Base-by-base conservation (phyloP, 2,329 filamentous ascomycete genomes). In the Simplicillium aogashimaense region DNA sequence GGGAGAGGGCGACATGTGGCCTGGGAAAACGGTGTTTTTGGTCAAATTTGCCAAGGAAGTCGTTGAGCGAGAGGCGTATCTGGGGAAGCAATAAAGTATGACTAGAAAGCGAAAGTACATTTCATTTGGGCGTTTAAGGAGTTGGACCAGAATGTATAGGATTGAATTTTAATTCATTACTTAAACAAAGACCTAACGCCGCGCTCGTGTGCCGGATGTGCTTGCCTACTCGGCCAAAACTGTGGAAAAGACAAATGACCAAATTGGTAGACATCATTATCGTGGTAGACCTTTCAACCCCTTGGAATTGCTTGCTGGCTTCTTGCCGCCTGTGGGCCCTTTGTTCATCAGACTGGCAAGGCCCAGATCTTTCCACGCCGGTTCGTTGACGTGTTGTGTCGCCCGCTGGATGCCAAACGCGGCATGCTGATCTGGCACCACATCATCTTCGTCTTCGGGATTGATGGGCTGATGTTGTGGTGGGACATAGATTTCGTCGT, bases 31-130 rank as follows among this genome's bases (percentile, higher is more conserved):
- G 34, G 89, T 98, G 28, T 98, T 95, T 57, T 62, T 98, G 59
- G 81, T 98, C 55, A 88, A 90, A 63, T 98, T 98, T 58, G 81
- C 86, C 48, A 72, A 80, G n/a, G 85, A 87, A 59, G 90, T 97
- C 33, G 69, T 97, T 60, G 90, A 97, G 68, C 72, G 92, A 58
- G 92, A 98, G 70, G 81, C 81, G 45, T 84, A 87, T 53, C 59
- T 94, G 51, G 82, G 78, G 43, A 78, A 82, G 63, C 63, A 54
- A 40, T 70, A 46, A 39, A n/a, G n/a, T n/a, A 29, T 13, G 33
- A 7, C 7, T n/a, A 18, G 17, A 18, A 14, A 7, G 41, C 30
- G 11, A 16, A 20, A 38, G 25, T 36, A 40, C 35, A 34, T 38
- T 42, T 20, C 18, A 35, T 37, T 40, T 37, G 7, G 42, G 38